Percentiles rank a stretch among this genome's conserved stretches.
Evolutionary conservation across 164 flowering plant genomes (phyloP).

Genomic region (Liquidambar formosana): DNA sequence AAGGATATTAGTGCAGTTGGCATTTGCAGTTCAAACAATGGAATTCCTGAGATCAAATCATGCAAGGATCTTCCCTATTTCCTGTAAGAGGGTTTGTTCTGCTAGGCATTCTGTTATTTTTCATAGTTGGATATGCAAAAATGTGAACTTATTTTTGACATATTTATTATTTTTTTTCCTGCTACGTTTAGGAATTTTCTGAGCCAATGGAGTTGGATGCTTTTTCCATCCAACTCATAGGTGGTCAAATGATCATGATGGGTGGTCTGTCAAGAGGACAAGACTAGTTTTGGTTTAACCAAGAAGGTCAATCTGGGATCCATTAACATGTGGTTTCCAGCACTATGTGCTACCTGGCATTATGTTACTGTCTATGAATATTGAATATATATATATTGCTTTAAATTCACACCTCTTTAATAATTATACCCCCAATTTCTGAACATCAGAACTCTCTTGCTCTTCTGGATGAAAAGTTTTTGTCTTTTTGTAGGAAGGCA

Average conservation of each 20-base stretch:
- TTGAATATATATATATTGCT: too few species aligned
- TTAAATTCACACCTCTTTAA: too few species aligned
- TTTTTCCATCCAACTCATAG: too few species aligned
- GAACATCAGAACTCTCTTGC: neutral
- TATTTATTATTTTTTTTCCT: neutral
- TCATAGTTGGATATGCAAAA: neutral
- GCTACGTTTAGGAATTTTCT: too few species aligned
- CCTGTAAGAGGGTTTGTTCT: conserved; percentile 50
- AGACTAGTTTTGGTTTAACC: neutral
- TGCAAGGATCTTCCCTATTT: conserved; percentile 80
- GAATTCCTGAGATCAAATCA: conserved; percentile 65
- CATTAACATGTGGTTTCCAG: neutral
- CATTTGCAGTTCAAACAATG: conserved; percentile 56
- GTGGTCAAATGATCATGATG: too few species aligned
- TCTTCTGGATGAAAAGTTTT: neutral
- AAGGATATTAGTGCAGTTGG: conserved; percentile 83
- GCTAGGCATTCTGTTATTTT: neutral
- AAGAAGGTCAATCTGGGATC: neutral
- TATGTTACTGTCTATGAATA: too few species aligned
- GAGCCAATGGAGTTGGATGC: too few species aligned
- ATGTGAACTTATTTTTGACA: neutral
- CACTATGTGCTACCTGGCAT: neutral
- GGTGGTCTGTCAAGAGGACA: neutral
- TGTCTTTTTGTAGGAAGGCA: neutral
- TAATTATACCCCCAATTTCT: too few species aligned